Base-by-base conservation (phyloP, 2,329 filamentous ascomycete species). In the Colletotrichum tanaceti region DNA sequence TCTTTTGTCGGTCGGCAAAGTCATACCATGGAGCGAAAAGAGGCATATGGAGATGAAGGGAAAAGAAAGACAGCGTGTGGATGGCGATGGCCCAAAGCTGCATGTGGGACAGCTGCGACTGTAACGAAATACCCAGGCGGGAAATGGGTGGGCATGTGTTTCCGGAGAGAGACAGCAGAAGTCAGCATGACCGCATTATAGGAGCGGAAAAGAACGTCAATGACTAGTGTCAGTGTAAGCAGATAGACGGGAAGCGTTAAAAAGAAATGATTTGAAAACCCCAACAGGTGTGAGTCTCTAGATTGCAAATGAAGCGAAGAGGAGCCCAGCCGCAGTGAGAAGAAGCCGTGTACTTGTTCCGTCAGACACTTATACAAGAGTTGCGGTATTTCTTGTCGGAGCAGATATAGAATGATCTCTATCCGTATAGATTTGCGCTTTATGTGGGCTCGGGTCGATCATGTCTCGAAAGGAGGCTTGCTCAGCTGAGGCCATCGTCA, bases 211-310 rank as follows among this genome's bases (percentile, higher is more conserved):
- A 68, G 65, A 46, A 63, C 53, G 46, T 63, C 63, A 68, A 63
- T 68, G 63, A 58, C 54, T 54, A 68, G 63, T 68, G 63, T 68
- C 67, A 70, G 53, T 70, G 58, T 70, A 68, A 63, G 67, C 63
- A 70, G 46, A 70, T 70, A 70, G 67, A 70, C 54, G 52, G 53
- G 46, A 68, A 70, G 67, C 67, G 63, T 68, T 68, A 63, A 68
- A 65, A 68, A 70, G 58, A 70, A 32, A 67, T 70, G 58, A 68
- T 68, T 68, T 68, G n/a, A 63, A 54, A 62, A 54, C 14, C 14
- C 44, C 22, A 53, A 53, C 9, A 18, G n/a, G 5, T 20, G 9
- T 14, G n/a, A 46, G n/a, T 35, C 24, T 7, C 49, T 1, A 18
- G 1, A 6, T 53, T 14, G 28, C 4, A 38, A 6, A 32, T 44